Base-by-base conservation (phyloP, 1,284 basidiomycete genomes). In the Termitomyces sp. region DNA sequence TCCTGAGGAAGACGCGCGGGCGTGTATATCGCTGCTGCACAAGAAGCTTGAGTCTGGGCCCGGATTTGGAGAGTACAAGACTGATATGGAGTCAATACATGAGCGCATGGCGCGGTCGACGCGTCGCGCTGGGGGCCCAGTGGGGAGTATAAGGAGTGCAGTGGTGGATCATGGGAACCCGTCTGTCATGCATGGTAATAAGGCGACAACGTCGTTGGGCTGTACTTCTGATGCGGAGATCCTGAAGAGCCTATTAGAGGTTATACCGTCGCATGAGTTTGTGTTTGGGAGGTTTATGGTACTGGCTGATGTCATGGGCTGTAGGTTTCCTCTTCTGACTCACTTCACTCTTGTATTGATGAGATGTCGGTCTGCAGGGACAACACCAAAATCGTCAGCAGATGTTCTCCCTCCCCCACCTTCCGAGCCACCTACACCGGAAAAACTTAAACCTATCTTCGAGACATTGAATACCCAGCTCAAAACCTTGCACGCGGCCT, bases 91-190 rank as follows among this genome's bases (percentile, higher is more conserved):
- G 72, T 84, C 86, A 1, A 88, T 97, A 40, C 94, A 95, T 62
- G 91, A 94, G 65, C 77, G 90, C 24, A 83, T 96, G 73, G 71
- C 74, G 41, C 76, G 92, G 54, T 72, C 79, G 40, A 71, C 68
- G 8, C 71, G 67, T 31, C 71, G 73, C 31, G 70, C 74, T 5
- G 70, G 76, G 0, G 67, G 67, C 4, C 75, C 71, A 2, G 66
- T 69, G n/a, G 77, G 75, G 13, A 64, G 63, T 6, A 67, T 87
- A 24, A 79, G 76, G 44, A 79, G 82, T 6, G 90, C 87, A 0
- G 86, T 94, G 0, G 85, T 93, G 31, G 93, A 96, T 66, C 87
- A 91, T 63, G 90, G 92, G 12, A 90, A 91, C 65, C 88, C 92
- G 0, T 72, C 75, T 2, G 79, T 82, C 30, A 91, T 91, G 85